phyloP scores from a whole-genome alignment of 768 basidiomycete genomes.

The Filobasidium floriforme region DNA sequence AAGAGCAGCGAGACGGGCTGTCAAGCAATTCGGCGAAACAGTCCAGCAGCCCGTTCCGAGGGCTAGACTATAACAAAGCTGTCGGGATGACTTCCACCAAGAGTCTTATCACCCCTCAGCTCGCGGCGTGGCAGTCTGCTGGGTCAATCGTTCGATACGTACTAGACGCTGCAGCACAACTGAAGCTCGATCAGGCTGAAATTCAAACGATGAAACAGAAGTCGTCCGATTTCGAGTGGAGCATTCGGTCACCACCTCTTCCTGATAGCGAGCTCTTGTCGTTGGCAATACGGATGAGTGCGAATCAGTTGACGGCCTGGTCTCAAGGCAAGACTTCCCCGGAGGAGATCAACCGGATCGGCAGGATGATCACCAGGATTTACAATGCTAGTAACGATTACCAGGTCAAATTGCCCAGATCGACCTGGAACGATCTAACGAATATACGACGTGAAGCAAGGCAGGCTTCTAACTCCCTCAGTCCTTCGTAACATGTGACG shows the following conservation, averaged over 20 bases:
- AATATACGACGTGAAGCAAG: not conserved
- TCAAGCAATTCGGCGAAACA: not conserved
- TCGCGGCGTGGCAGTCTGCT: not conserved
- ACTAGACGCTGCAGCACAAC: not conserved
- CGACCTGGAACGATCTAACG: constrained; percentile 10
- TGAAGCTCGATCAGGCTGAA: too few species aligned
- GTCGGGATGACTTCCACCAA: not conserved
- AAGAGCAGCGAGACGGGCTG: constrained; percentile 18
- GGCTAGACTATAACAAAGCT: not conserved
- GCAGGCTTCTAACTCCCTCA: too few species aligned
- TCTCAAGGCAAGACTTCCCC: not conserved
- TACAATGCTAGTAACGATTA: not conserved
- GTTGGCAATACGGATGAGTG: not conserved
- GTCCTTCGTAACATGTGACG: too few species aligned
- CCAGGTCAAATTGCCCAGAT: constrained; percentile 9
- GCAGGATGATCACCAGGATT: not conserved
- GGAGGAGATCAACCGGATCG: not conserved
- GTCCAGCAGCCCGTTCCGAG: not conserved
- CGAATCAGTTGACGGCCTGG: not conserved
- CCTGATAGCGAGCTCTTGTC: not conserved
- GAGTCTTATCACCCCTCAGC: not conserved
- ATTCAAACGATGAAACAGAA: not conserved
- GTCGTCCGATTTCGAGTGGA: not conserved
- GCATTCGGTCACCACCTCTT: not conserved
- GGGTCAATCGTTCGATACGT: not conserved